Conservation (phyloP, 169 alveolate genomes). For the Sarcocystis neurona region DNA sequence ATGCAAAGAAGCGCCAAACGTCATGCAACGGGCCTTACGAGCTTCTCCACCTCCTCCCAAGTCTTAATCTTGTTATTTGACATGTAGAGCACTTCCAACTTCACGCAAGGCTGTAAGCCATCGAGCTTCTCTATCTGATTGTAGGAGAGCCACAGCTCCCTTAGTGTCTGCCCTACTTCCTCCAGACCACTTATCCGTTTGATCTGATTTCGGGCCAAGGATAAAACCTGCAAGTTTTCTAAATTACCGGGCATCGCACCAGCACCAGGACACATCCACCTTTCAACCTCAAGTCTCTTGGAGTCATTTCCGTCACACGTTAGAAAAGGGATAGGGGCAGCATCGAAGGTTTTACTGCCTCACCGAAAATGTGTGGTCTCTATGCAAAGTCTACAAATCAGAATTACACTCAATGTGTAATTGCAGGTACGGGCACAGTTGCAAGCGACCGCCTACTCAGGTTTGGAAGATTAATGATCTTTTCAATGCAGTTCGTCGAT, state of each 20-base stretch:
- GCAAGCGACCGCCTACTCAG: conserved; percentile 67
- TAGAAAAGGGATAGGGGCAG: no score
- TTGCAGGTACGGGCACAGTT: no score
- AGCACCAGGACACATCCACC: no score
- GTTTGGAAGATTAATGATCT: conserved; percentile 83
- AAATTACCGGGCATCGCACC: no score
- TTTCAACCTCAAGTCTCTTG: no score
- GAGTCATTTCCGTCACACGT: no score
- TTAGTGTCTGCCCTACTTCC: conserved; percentile 84
- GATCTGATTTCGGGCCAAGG: conserved; percentile 85
- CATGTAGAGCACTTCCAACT: conserved; percentile 82
- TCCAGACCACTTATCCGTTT: conserved; percentile 85
- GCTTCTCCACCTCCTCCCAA: conserved; percentile 82
- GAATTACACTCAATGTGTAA: no score
- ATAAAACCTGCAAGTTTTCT: conserved; percentile 77
- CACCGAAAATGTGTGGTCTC: no score
- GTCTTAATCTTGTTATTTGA: conserved; percentile 83
- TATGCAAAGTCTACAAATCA: no score
- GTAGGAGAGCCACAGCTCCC: conserved; percentile 87
- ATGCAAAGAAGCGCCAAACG: no score
- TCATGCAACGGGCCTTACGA: conserved; percentile 43
- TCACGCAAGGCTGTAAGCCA: conserved; percentile 85
- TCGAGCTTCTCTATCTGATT: conserved; percentile 85
- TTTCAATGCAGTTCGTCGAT: conserved; percentile 85
- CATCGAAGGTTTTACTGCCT: no score